These are phyloP conservation scores for Whalleya microplaca DNA, from an alignment of 2,329 filamentous ascomycete genomes.

Conservation along the genomic window DNA sequence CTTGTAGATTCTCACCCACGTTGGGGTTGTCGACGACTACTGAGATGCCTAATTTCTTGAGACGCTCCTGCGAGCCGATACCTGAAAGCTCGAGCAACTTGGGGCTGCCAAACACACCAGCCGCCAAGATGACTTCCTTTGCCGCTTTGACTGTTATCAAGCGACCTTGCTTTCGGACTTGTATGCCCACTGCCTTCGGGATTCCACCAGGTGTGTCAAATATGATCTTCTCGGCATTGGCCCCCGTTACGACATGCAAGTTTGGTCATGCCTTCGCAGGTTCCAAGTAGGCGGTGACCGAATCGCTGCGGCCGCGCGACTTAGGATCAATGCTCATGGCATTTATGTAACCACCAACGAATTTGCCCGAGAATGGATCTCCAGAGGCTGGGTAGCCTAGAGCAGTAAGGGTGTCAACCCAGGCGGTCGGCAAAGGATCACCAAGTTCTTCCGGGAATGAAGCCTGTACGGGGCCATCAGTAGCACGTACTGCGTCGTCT, in stretches of 20 bases:
- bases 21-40: slow-evolving; percentile 37
- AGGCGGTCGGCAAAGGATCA: slow-evolving; percentile 14
- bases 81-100: slow-evolving; percentile 45
- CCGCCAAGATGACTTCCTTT: slow-evolving; percentile 41
- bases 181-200: slow-evolving; percentile 1
- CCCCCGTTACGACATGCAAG: slow-evolving; percentile 7
- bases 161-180: slow-evolving; percentile 10
- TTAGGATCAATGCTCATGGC: slow-evolving; percentile 12
- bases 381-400: slow-evolving; percentile 10
- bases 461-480: slow-evolving; percentile 13
- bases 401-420: slow-evolving; percentile 16
- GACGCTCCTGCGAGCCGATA: slow-evolving; percentile 38
- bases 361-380: slow-evolving; percentile 16
- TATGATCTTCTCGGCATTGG: slow-evolving; percentile 29
- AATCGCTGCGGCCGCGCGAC: slow-evolving; percentile 15
- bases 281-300: slow-evolving; percentile 26
- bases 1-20: slow-evolving; percentile 41
- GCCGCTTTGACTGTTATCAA: slow-evolving; percentile 24
- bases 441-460: slow-evolving; percentile 16
- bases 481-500: slow-evolving; percentile 10
- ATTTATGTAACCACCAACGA: slow-evolving; percentile 6
- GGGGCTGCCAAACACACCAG: slow-evolving; percentile 42
- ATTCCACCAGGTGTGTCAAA: slow-evolving; percentile 6
- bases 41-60: slow-evolving; percentile 36
- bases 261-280: slow-evolving; percentile 15